These are phyloP conservation scores for Paracamarosporium sp. DNA, from an alignment of 2,329 filamentous ascomycete genomes.

Conservation along the genomic window DNA sequence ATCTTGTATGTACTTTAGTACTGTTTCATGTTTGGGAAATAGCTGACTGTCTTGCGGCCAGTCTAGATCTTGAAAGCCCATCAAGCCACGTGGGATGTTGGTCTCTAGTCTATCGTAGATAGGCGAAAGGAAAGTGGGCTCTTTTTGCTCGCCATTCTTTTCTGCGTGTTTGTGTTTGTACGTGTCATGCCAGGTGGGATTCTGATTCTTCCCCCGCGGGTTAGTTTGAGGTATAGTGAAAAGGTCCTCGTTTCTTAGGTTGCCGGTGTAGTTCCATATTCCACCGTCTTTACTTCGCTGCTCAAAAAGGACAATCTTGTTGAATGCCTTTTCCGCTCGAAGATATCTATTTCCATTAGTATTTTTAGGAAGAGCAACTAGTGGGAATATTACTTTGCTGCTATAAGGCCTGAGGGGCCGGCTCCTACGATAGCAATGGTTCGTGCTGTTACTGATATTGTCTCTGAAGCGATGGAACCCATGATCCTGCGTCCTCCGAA, in stretches of 20 bases:
- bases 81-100: constrained; percentile 82
- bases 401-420: constrained; percentile 78
- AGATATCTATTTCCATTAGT: constrained; percentile 63
- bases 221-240: constrained; percentile 71
- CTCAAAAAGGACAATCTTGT: constrained; percentile 79
- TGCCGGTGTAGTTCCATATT: constrained; percentile 80
- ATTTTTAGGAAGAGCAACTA: background rate
- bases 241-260: constrained; percentile 55
- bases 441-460: constrained; percentile 52
- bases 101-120: constrained; percentile 85
- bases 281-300: constrained; percentile 80
- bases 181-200: constrained; percentile 50
- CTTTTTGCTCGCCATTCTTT: constrained; percentile 18
- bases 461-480: constrained; percentile 15
- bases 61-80: constrained; percentile 76
- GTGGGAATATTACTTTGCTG: constrained; percentile 65
- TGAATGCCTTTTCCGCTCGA: constrained; percentile 72
- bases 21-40: constrained; percentile 75
- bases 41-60: constrained; percentile 71
- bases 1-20: constrained; percentile 74
- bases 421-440: constrained; percentile 81
- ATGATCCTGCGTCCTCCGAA: background rate
- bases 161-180: background rate
- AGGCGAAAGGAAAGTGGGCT: constrained; percentile 77
- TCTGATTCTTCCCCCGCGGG: constrained; percentile 65